Evolutionary conservation across 192 early-diverging fungal genomes (phyloP).

Genomic region (Coemansia sp.): DNA sequence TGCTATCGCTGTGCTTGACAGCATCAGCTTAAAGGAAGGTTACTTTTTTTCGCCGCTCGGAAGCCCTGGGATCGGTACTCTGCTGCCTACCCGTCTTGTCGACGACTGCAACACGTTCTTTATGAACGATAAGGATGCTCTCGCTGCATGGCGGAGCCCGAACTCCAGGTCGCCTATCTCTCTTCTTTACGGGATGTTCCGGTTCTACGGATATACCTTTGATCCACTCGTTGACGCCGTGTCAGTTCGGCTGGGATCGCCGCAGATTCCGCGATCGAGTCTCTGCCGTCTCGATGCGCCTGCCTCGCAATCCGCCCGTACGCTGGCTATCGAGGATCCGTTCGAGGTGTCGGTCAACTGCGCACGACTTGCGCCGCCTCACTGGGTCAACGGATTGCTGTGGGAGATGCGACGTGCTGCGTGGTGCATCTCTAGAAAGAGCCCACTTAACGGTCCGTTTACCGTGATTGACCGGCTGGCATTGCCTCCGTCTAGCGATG

Average conservation of each 20-base stretch:
- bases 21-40: background rate
- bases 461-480: conserved; percentile 19
- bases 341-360: conserved; percentile 42
- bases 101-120: conserved; percentile 22
- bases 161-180: conserved; percentile 16
- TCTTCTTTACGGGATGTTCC: conserved; percentile 34
- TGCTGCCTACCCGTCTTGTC: conserved; percentile 6
- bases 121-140: background rate
- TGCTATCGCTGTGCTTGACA: conserved; percentile 6
- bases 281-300: conserved; percentile 21
- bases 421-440: conserved; percentile 10
- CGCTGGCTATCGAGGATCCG: conserved; percentile 47
- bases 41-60: background rate
- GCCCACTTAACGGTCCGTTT: background rate
- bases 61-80: conserved; percentile 8
- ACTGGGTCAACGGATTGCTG: conserved; percentile 43
- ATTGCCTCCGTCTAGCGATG: conserved; percentile 11
- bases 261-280: conserved; percentile 21
- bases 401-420: conserved; percentile 55
- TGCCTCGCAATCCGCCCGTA: conserved; percentile 5
- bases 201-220: conserved; percentile 34
- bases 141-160: conserved; percentile 21
- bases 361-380: conserved; percentile 35
- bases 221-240: conserved; percentile 25
- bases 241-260: conserved; percentile 33